Evolutionary conservation across 2,329 filamentous ascomycete genomes (phyloP).

Genomic region (Penicillium glabrum): DNA sequence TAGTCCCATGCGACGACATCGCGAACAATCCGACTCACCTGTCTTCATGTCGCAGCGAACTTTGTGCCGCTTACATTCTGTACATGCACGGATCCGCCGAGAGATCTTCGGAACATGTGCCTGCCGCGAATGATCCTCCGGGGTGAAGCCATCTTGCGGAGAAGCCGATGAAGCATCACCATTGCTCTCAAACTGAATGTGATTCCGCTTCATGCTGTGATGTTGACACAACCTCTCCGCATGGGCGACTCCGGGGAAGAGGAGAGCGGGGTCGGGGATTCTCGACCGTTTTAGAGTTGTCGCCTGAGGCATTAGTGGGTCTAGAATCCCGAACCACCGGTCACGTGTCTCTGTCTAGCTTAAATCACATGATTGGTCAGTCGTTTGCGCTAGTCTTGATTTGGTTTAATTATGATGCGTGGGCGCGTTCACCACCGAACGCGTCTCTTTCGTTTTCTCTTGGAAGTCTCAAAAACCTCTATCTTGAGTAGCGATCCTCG

Average conservation of each 20-base stretch:
- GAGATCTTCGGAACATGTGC: conserved; percentile 43
- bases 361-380: conserved; percentile 20
- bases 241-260: conserved; percentile 21
- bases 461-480: background rate
- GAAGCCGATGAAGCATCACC: conserved; percentile 36
- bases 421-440: conserved; percentile 11
- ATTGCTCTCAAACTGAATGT: conserved; percentile 39
- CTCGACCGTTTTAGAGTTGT: conserved; percentile 12
- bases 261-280: conserved; percentile 21
- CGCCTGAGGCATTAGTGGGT: conserved; percentile 18
- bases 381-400: conserved; percentile 8
- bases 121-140: conserved; percentile 30
- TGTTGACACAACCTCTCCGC: conserved; percentile 24
- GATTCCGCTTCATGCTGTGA: conserved; percentile 39
- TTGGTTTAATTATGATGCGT: conserved; percentile 19
- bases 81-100: conserved; percentile 51
- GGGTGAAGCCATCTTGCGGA: conserved; percentile 26
- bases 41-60: conserved; percentile 56
- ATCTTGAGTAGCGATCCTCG: background rate
- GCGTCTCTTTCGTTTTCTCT: conserved; percentile 9
- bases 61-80: conserved; percentile 55
- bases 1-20: conserved; percentile 51
- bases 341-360: background rate
- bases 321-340: background rate
- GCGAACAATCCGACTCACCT: conserved; percentile 49